These are phyloP conservation scores for Nepenthes alata DNA, from an alignment of 179 eudicot genomes.

Conservation along the genomic window DNA sequence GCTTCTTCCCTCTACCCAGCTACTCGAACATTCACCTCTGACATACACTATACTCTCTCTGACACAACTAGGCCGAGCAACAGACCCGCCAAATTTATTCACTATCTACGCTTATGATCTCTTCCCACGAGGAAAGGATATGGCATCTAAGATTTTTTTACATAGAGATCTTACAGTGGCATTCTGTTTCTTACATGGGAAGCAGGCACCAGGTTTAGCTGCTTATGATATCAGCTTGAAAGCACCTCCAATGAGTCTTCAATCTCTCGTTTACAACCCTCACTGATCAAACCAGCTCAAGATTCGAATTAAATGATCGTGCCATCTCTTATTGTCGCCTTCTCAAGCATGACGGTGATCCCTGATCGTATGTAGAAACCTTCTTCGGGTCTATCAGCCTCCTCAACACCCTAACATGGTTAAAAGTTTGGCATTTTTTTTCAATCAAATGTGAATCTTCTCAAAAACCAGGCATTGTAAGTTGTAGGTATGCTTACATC, in stretches of 20 bases:
- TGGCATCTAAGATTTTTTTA: background rate
- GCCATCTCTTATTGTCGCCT: slow-evolving; percentile 81
- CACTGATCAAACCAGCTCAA: background rate
- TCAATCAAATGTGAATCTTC: background rate
- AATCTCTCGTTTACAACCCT: too few relatives aligned
- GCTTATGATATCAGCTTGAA: too few relatives aligned
- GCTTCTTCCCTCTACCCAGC: background rate
- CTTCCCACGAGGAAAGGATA: background rate
- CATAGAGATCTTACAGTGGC: background rate
- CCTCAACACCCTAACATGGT: slow-evolving; percentile 45
- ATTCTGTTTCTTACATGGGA: background rate
- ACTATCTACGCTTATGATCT: background rate
- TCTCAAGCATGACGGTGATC: slow-evolving; percentile 64
- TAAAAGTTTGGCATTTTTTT: background rate
- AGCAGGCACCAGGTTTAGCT: too few relatives aligned
- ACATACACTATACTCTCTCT: background rate
- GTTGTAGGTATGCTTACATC: slow-evolving; percentile 42
- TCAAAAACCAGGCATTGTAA: background rate
- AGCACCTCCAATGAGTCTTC: too few relatives aligned
- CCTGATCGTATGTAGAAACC: slow-evolving; percentile 92
- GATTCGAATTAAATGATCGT: slow-evolving; percentile 32
- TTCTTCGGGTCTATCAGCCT: slow-evolving; percentile 68
- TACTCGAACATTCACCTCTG: background rate
- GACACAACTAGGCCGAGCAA: too few relatives aligned
- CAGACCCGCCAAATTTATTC: too few relatives aligned